A percentile compares a stretch with the other conserved stretches of the same genome.
Evolutionary conservation across 768 basidiomycete genomes (phyloP).

Genomic region (Amanita rimosa): DNA sequence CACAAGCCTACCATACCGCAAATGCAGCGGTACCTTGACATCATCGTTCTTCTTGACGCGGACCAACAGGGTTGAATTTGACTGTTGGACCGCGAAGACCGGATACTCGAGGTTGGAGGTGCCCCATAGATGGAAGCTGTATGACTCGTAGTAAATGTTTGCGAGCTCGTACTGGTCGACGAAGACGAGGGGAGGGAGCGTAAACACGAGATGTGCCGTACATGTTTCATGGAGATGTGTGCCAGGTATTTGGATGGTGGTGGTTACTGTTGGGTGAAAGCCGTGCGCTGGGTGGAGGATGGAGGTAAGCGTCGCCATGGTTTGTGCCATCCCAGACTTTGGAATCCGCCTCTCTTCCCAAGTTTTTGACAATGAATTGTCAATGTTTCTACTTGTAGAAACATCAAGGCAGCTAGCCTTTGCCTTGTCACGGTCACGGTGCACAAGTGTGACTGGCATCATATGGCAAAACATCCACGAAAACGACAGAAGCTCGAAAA

Average conservation of each 20-base stretch:
- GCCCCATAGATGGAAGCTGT: constrained; percentile 30
- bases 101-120: constrained; percentile 35
- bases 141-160: constrained; percentile 22
- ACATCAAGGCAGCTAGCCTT: no score
- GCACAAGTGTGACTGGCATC: no score
- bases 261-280: constrained; percentile 26
- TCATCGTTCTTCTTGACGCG: constrained; percentile 13
- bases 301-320: constrained; percentile 19
- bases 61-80: constrained; percentile 16
- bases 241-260: constrained; percentile 16
- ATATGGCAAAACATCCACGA: no score
- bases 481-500: no score
- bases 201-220: constrained; percentile 26
- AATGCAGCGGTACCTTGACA: constrained; percentile 33
- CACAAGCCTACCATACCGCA: constrained; percentile 29
- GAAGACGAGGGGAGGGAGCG: constrained; percentile 31
- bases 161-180: constrained; percentile 38
- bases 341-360: no score
- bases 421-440: no score
- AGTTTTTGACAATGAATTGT: no score
- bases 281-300: constrained; percentile 21
- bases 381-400: no score
- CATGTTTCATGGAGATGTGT: constrained; percentile 16
- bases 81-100: constrained; percentile 22
- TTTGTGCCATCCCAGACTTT: no score